phyloP scores from a whole-genome alignment of 2,329 filamentous ascomycete species.

The Fusarium anguioides region DNA sequence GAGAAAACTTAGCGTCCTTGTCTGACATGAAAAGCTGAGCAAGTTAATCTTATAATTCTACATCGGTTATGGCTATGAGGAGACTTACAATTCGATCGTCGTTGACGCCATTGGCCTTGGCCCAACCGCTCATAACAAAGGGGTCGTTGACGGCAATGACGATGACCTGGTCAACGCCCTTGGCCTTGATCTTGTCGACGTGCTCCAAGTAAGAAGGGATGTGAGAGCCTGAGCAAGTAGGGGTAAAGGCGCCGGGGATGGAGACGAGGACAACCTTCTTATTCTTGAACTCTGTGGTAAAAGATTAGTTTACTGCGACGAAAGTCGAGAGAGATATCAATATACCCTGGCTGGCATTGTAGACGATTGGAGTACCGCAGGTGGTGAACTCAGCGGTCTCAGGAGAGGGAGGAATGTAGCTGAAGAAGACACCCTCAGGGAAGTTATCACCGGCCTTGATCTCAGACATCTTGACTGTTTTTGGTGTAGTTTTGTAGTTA shows the following conservation, averaged over 20 bases:
- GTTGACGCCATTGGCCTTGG: conserved; percentile 84
- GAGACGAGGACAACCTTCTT: conserved; percentile 68
- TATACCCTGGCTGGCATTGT: conserved; percentile 80
- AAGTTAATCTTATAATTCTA: conserved; percentile 12
- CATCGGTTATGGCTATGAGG: neutral
- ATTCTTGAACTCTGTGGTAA: conserved; percentile 61
- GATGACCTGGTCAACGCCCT: conserved; percentile 85
- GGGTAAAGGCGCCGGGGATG: conserved; percentile 81
- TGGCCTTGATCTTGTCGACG: conserved; percentile 75
- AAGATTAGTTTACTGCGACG: conserved; percentile 4
- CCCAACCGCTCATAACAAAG: conserved; percentile 90
- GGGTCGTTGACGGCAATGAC: conserved; percentile 87
- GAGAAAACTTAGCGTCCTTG: conserved; percentile 74
- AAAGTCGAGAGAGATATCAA: conserved; percentile 12
- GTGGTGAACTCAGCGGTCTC: conserved; percentile 75
- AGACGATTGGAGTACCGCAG: conserved; percentile 82
- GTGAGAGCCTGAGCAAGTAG: conserved; percentile 84
- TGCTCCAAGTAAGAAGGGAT: conserved; percentile 83
- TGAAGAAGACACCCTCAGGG: conserved; percentile 83
- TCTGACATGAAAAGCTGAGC: conserved; percentile 81
- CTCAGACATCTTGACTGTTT: conserved; percentile 61
- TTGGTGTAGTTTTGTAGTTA: conserved; percentile 1
- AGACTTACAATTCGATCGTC: conserved; percentile 69
- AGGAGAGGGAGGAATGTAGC: conserved; percentile 80
- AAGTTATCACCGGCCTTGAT: conserved; percentile 86